Evolutionary conservation across 2,329 filamentous ascomycete species (phyloP).

Genomic region (Cladosporium sp.): DNA sequence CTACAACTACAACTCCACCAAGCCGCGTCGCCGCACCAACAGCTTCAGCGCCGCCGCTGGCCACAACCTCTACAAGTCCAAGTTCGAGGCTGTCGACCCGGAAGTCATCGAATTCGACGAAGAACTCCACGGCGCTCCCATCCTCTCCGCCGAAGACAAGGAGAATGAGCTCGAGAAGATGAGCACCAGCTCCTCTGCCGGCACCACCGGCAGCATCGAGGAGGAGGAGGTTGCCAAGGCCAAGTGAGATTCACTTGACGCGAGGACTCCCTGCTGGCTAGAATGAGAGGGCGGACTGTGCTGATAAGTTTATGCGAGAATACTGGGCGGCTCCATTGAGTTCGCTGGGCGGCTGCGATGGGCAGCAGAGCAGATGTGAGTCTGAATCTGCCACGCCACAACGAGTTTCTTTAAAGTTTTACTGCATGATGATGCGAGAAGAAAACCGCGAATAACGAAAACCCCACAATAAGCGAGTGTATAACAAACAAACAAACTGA

Average conservation of each 20-base stretch:
- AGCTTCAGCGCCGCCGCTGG: conserved; percentile 72
- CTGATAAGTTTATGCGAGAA: conserved; percentile 1
- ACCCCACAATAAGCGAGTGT: neutral
- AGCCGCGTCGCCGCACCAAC: conserved; percentile 89
- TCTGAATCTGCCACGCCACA: conserved; percentile 3
- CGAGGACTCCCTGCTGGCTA: neutral
- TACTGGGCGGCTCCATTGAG: neutral
- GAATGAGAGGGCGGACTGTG: neutral
- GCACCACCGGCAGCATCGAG: conserved; percentile 62
- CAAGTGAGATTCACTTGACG: neutral
- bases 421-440: neutral
- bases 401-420: conserved; percentile 2
- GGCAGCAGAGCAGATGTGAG: conserved; percentile 3
- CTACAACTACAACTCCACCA: conserved; percentile 77
- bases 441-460: neutral
- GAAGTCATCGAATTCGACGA: conserved; percentile 83
- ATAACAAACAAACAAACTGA: neutral
- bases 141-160: conserved; percentile 31
- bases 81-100: conserved; percentile 86
- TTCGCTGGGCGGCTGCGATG: neutral
- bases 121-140: conserved; percentile 69
- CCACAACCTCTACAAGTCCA: conserved; percentile 84
- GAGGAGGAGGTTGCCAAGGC: conserved; percentile 50
- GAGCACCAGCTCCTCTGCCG: conserved; percentile 45
- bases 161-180: conserved; percentile 50